Evolutionary conservation across 1,139 yeast genomes (phyloP), one percentile per base, ranked within the genome.

Genomic region (Fermentozyma sake): DNA sequence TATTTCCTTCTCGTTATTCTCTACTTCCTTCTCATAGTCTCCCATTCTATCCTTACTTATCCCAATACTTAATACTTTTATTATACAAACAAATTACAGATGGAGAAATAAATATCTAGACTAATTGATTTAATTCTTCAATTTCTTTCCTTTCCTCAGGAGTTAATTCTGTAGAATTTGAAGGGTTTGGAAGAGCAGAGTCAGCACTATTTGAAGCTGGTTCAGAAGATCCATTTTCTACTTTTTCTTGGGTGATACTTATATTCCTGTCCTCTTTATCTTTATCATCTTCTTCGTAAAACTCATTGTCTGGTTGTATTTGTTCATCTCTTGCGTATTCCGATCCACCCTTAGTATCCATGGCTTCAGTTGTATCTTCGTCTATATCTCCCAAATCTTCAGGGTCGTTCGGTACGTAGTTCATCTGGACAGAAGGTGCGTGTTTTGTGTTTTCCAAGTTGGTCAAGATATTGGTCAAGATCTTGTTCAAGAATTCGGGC

Each of bases 341-440:
- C 1, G 95, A 83, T 3, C 97, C 97, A 24, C 97, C 97, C 50
- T 83, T 76, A 4, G 94, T 81, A 46, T 89, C 98, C 39, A 76
- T 77, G 3, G 95, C 86, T 37, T 68, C 79, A 12, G 62, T 61
- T 0, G 77, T 58, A 48, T 84, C 94, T 52, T 82, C 94, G 22
- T 84, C 89, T 22, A 72, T 82, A 47, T 87, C 96, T 12, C 87
- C 94, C 38, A 70, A 61, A 44, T 85, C 93, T 45, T 84, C 95
- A 9, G 79, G 71, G 55, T 91, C 97, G 29, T 77, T 69, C 5
- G 97, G 98, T 20, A 86, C 95, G 31, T 79, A 74, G 45, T 84
- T 82, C 79, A 87, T 77, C 58, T 91, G 97, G 18, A 91, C 97
- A 34, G 94, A 82, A 11, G 98, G 98, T 0, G 97, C 96, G 58